Conservation (phyloP, 129 eudicot species). For the Solidago caesia region DNA sequence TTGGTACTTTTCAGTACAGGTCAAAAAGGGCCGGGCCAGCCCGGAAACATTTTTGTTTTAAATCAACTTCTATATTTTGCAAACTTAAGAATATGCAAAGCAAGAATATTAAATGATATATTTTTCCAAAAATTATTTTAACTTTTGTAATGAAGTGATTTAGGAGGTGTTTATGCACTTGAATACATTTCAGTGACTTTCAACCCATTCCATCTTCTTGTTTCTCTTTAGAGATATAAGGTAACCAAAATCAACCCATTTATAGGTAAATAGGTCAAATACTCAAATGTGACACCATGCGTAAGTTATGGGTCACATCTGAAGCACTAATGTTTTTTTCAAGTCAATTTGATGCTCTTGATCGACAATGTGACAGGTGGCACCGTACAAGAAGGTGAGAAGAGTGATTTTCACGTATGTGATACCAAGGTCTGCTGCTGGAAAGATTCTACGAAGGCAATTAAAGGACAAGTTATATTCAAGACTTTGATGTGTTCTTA, state of each 20-base stretch:
- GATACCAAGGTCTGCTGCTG: slow-evolving; percentile 87
- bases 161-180: not conserved
- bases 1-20: not conserved
- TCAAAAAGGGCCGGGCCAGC: not conserved
- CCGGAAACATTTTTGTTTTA: not conserved
- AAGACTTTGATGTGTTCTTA: slow-evolving; percentile 41
- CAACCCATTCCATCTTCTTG: not conserved
- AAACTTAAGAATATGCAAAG: not conserved
- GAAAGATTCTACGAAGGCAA: slow-evolving; percentile 81
- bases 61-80: not conserved
- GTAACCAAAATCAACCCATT: not conserved
- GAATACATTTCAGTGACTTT: slow-evolving; percentile 1
- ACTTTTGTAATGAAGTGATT: not conserved
- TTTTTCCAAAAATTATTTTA: not conserved
- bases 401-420: slow-evolving; percentile 50
- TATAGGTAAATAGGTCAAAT: not conserved
- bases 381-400: slow-evolving; percentile 88
- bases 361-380: slow-evolving; percentile 56
- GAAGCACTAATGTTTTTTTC: not conserved
- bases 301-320: not conserved
- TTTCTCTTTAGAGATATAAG: not conserved
- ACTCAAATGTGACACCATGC: not conserved
- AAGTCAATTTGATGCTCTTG: not conserved
- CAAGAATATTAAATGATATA: not conserved
- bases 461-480: slow-evolving; percentile 55